phyloP scores from a whole-genome alignment of 441 rosid genomes.

The Eruca vesicaria region DNA sequence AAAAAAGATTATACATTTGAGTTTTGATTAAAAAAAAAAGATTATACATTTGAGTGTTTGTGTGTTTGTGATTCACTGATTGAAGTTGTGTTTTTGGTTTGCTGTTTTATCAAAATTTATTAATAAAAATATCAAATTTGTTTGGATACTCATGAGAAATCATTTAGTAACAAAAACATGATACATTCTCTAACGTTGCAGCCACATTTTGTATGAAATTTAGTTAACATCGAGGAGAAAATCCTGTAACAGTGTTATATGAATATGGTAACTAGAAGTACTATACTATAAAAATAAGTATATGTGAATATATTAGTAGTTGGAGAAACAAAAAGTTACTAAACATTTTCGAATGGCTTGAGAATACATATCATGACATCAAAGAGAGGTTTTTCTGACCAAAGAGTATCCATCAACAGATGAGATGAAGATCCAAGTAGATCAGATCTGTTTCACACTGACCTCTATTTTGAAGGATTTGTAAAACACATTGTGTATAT shows the following conservation, averaged over 20 bases:
- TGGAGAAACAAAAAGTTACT: background rate
- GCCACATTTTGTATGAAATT: no score
- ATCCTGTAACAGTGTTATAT: background rate
- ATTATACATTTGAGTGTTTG: background rate
- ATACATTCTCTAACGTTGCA: no score
- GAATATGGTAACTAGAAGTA: background rate
- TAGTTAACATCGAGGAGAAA: background rate
- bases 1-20: no score
- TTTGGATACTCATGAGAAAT: background rate
- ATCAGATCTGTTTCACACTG: background rate
- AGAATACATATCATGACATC: background rate
- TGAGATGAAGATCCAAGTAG: background rate
- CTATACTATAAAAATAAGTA: background rate
- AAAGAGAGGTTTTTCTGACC: background rate
- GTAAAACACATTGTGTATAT: constrained; percentile 14
- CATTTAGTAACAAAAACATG: background rate
- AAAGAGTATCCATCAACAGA: background rate
- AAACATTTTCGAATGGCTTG: background rate
- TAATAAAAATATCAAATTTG: constrained; percentile 4
- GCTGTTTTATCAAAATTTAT: background rate
- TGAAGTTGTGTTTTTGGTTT: background rate
- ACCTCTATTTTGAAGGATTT: background rate
- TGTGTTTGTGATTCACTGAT: constrained; percentile 6
- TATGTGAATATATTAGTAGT: background rate
- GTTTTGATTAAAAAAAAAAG: no score